These are phyloP conservation scores for Geotrichum carabidarum DNA, from an alignment of 1,139 yeast genomes.

Conservation along the genomic window DNA sequence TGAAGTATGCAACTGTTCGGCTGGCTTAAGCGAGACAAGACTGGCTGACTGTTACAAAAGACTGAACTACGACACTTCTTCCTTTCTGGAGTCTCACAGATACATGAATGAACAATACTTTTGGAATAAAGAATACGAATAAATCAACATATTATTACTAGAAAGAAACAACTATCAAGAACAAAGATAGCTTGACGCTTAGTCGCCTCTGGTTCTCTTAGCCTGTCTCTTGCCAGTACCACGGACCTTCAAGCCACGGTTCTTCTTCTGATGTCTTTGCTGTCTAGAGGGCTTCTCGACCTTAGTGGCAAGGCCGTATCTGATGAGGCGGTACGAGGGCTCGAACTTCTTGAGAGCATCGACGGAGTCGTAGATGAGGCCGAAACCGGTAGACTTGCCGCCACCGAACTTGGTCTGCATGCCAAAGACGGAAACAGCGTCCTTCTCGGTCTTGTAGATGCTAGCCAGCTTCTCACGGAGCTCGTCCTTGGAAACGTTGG, in stretches of 20 bases:
- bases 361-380: conserved; percentile 96
- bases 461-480: conserved; percentile 96
- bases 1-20: too few species aligned
- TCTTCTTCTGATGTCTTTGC: conserved; percentile 99
- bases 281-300: conserved; percentile 98
- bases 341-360: conserved; percentile 98
- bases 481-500: conserved; percentile 99
- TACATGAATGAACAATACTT: too few species aligned
- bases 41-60: too few species aligned
- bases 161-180: neutral
- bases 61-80: too few species aligned
- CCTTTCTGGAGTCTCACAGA: too few species aligned
- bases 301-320: conserved; percentile 96
- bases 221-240: conserved; percentile 97
- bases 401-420: conserved; percentile 99
- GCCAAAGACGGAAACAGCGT: conserved; percentile 97
- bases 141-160: too few species aligned
- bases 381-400: conserved; percentile 99
- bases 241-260: conserved; percentile 98
- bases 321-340: conserved; percentile 98
- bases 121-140: too few species aligned
- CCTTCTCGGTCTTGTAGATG: conserved; percentile 97
- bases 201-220: conserved; percentile 43
- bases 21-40: too few species aligned
- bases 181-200: conserved; percentile 1